phyloP scores from a whole-genome alignment of 805 yeast genomes.

The Cyberlindnera euphorbiiphila region DNA sequence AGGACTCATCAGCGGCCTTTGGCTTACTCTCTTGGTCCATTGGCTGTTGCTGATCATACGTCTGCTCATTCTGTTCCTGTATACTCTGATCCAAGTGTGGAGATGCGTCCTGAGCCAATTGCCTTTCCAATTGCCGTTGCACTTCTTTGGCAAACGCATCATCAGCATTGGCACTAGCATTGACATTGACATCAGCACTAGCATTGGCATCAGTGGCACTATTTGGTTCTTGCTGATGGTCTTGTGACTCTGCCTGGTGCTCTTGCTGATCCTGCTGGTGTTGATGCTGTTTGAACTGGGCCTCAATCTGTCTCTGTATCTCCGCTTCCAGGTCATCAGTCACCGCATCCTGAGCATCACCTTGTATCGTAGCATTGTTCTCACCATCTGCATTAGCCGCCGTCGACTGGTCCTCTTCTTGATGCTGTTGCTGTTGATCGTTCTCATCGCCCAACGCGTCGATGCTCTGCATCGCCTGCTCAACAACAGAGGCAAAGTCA shows the following conservation, averaged over 20 bases:
- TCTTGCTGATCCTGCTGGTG: conserved; percentile 4
- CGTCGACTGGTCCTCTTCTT: not conserved
- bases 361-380: not conserved
- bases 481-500: conserved; percentile 37
- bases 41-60: not conserved
- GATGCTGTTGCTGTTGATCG: conserved; percentile 3
- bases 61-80: conserved; percentile 3
- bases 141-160: conserved; percentile 29
- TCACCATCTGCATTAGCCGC: not conserved
- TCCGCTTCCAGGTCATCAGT: conserved; percentile 24
- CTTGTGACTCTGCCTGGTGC: conserved; percentile 4
- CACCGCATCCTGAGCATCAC: conserved; percentile 1
- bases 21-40: not conserved
- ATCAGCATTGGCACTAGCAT: conserved; percentile 5
- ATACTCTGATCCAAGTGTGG: conserved; percentile 1
- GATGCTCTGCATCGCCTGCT: conserved; percentile 34
- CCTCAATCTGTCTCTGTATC: conserved; percentile 25
- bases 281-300: conserved; percentile 17
- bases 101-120: conserved; percentile 12
- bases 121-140: conserved; percentile 25
- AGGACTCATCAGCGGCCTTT: not conserved
- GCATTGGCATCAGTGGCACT: too few relatives aligned
- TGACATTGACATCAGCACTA: not conserved
- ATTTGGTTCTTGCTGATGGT: too few relatives aligned
- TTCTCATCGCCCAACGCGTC: conserved; percentile 8